Evolutionary conservation across 306 rosid genomes (phyloP), one percentile per base, ranked within the genome.

Genomic region (Prosopis cineraria): DNA sequence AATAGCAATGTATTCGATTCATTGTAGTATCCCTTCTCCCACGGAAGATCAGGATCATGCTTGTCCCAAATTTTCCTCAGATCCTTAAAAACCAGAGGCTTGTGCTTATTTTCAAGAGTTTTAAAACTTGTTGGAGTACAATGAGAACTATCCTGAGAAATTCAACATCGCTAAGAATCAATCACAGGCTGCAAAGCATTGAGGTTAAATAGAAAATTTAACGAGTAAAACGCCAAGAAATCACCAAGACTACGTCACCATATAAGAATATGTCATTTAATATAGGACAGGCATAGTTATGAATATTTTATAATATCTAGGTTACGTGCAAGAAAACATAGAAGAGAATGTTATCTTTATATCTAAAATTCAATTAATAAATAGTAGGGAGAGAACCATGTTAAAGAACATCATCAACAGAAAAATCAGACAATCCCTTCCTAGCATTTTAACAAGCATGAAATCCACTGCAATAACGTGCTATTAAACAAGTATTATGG

Each of bases 31-130:
- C 96, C 97, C 47, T 81, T 87, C 81, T 86, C 85, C 96, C 97
- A 94, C 13, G 93, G 97, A 87, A 90, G 93, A 86, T 62, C 63
- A 27, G 90, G 88, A 76, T 90, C 94, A 9, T 85, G 85, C 59
- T 90, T 90, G 74, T 90, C 91, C 97, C 98, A 94, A 71, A 94
- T 67, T 85, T 73, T 91, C 75, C 90, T 90, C 78, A 94, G 65
- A 43, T 94, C 97, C 88, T 94, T 94, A 31, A 91, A 91, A 62
- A 91, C 89, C 62, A 94, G 11, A n/a, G 80, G 76, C 87, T 91
- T 94, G 44, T 81, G 78, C 60, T 59, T 85, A 77, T 94, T 82
- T 75, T 90, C 91, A 25, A 82, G 88, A 48, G 96, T 89, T 27
- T 70, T 81, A 83, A 86, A 90, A 7, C 72, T 50, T 73, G 98